Base-by-base conservation (phyloP, 208 protist genomes). In the Phytomonas serpens region DNA sequence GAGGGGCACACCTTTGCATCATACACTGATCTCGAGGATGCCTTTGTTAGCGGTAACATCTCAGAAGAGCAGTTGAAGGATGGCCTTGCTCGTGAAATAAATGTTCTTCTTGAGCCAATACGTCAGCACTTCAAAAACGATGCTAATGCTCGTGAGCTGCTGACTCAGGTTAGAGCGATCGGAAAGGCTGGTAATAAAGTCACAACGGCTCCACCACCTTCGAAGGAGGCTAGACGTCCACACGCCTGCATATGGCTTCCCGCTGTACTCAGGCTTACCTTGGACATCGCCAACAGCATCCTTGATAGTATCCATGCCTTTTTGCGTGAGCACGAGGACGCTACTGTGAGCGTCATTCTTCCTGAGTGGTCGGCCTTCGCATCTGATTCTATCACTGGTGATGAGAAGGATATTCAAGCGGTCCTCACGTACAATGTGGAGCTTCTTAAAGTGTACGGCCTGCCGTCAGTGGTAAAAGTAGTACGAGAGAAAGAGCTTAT, bases 41-140 rank as follows among this genome's bases (percentile, higher is more conserved):
- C 82, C 13, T 98, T 97, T 77, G 69, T 96, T 13, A 75, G 79
- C 4, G 84, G 78, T 38, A 27, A 52, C 42, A 72, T 98, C 38
- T 77, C 72, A n/a, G 92, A 97, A 65, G 85, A 72, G 32, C 78
- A 82, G 32, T 77, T 99, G 30, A 98, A 98, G 82, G 73, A 76
- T 68, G 78, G 73, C 23, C 82, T 99, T 31, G 83, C 92, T 42
- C 57, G 61, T 4, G 82, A 83, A 31, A 79, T 99, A 63, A 99
- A 99, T 80, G 31, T 7, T 9, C 78, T 98, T 10, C 81, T 99
- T 6, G 87, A 97, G 32, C 98, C 98, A 33, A 97, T 99, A 13
- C 85, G 97, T 29, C 74, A 92, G 31, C 97, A 99, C 82, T 99
- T 99, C 61, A 68, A 73, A 0, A 80, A 82, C 38, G 83, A 98